A percentile compares a stretch with the other conserved stretches of the same genome.
These are phyloP conservation scores for carrot (Daucus carota) DNA, from an alignment of 129 eudicot genomes.

Conservation along the genomic window DH1_v3.0 NC_030381.2:39293001-39293500, in stretches of 20 bases:
- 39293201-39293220: background rate
- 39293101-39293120: background rate
- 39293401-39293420: slow-evolving; percentile 21
- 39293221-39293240: background rate
- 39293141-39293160: background rate
- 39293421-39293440: slow-evolving; percentile 68
- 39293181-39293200: background rate
- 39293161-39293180: background rate
- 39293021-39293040: background rate
- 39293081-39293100: background rate
- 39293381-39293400: background rate
- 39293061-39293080: background rate
- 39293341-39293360: background rate
- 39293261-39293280: background rate
- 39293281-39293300: background rate
- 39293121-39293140: background rate
- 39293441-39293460: slow-evolving; percentile 61
- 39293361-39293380: background rate
- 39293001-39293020: background rate
- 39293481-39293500: slow-evolving; percentile 64
- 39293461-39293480: slow-evolving; percentile 43
- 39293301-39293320: background rate
- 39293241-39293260: background rate
- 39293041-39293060: background rate
- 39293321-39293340: background rate